Conservation (phyloP, 257 asterid genomes). For the Solanum tacnaense region DNA sequence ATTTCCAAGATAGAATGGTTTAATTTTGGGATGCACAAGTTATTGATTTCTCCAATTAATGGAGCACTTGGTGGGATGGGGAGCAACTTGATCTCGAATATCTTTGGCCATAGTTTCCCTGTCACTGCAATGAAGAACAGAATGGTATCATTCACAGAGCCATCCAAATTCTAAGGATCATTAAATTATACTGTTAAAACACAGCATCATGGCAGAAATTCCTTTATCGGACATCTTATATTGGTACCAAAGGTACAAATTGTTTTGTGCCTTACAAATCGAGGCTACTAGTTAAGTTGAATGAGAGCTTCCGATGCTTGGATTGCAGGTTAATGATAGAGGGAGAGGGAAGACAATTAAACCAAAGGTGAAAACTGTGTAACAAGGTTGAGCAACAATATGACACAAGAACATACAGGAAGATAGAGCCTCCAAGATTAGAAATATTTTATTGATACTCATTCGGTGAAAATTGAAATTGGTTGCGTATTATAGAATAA, state of each 20-base stretch:
- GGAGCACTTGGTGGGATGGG: slow-evolving; percentile 23
- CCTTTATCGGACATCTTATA: not conserved
- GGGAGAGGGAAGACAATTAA: not conserved
- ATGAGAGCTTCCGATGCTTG: not conserved
- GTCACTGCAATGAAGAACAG: slow-evolving; percentile 34
- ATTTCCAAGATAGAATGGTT: slow-evolving; percentile 14
- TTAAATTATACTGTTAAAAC: not conserved
- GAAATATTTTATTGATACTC: not conserved
- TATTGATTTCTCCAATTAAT: slow-evolving; percentile 24
- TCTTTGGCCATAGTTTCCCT: slow-evolving; percentile 73
- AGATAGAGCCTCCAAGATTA: not conserved
- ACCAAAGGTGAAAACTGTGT: not conserved
- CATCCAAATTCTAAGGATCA: not conserved
- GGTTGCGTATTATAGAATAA: not conserved
- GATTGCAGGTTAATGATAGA: not conserved
- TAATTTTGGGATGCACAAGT: slow-evolving; percentile 29
- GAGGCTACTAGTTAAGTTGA: not conserved
- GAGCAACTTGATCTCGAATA: slow-evolving; percentile 46
- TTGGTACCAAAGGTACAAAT: not conserved
- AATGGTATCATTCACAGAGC: not conserved
- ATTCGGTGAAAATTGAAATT: not conserved
- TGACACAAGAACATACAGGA: not conserved
- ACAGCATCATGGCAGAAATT: not conserved
- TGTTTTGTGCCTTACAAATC: not conserved
- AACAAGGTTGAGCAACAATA: not conserved